phyloP scores from a whole-genome alignment of 495 filamentous ascomycete species.

The Aspergillus leporis region DNA sequence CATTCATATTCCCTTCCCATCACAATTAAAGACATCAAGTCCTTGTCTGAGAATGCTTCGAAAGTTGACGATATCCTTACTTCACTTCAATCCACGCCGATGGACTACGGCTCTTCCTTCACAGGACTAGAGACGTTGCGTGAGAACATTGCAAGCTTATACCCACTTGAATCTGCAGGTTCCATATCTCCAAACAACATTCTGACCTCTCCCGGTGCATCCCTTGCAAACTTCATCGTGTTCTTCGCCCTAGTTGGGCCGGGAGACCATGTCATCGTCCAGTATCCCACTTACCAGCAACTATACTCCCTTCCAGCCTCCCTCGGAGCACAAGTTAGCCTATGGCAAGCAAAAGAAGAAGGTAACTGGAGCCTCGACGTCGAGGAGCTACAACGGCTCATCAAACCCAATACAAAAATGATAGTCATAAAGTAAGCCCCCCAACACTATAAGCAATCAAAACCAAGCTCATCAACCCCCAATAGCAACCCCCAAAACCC shows the following conservation, averaged over 20 bases:
- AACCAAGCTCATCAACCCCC: conserved; percentile 8
- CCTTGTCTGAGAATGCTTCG: neutral
- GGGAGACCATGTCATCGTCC: conserved; percentile 86
- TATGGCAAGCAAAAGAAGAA: conserved; percentile 71
- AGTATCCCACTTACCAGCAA: conserved; percentile 89
- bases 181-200: conserved; percentile 63
- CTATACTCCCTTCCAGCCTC: conserved; percentile 75
- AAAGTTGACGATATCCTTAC: neutral
- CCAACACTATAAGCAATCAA: too few species aligned
- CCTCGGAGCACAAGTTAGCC: conserved; percentile 75
- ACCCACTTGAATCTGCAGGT: conserved; percentile 54
- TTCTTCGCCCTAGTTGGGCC: conserved; percentile 74
- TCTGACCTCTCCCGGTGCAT: conserved; percentile 78
- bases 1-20: neutral
- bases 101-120: neutral
- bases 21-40: neutral
- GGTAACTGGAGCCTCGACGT: conserved; percentile 69
- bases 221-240: conserved; percentile 77
- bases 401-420: conserved; percentile 74
- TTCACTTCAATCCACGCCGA: neutral
- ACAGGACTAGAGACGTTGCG: conserved; percentile 62
- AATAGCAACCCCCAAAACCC: conserved; percentile 94
- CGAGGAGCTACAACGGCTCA: conserved; percentile 64
- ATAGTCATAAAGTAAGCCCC: conserved; percentile 60
- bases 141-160: conserved; percentile 61